Percentiles rank a stretch among this genome's conserved stretches.
These are phyloP conservation scores for Yarrowia sp. DNA, from an alignment of 805 yeast genomes.

Conservation along the genomic window DNA sequence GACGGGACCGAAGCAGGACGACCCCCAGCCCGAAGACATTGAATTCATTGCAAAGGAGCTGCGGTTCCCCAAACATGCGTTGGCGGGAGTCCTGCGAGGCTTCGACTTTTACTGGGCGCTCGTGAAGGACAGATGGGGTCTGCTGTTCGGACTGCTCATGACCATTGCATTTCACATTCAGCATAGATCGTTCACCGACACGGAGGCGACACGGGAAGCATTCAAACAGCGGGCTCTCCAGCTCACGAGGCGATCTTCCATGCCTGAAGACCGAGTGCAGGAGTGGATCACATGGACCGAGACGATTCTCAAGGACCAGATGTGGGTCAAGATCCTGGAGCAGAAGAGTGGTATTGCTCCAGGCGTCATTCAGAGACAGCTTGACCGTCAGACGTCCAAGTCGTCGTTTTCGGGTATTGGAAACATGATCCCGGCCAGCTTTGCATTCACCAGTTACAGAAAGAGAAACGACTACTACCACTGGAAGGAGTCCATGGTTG, in stretches of 20 bases:
- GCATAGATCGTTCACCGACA: slow-evolving; percentile 5
- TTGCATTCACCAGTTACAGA: slow-evolving; percentile 29
- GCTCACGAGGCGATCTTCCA: neutral
- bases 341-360: slow-evolving; percentile 33
- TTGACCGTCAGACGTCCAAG: slow-evolving; percentile 24
- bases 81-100: slow-evolving; percentile 35
- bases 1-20: slow-evolving; percentile 31
- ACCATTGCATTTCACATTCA: slow-evolving; percentile 25
- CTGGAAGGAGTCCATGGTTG: slow-evolving; percentile 29
- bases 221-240: slow-evolving; percentile 21
- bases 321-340: slow-evolving; percentile 35
- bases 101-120: slow-evolving; percentile 35
- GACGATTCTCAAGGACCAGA: slow-evolving; percentile 39
- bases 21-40: slow-evolving; percentile 31
- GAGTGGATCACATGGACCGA: slow-evolving; percentile 41
- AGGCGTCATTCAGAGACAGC: neutral
- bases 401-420: slow-evolving; percentile 33
- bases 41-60: slow-evolving; percentile 29
- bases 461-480: slow-evolving; percentile 29
- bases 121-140: slow-evolving; percentile 41
- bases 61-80: slow-evolving; percentile 29
- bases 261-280: slow-evolving; percentile 30
- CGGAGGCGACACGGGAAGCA: neutral
- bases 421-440: slow-evolving; percentile 32
- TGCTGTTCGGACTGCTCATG: slow-evolving; percentile 37